phyloP scores from a whole-genome alignment of 2,329 filamentous ascomycete species.

The Thielaviopsis musarum region DNA sequence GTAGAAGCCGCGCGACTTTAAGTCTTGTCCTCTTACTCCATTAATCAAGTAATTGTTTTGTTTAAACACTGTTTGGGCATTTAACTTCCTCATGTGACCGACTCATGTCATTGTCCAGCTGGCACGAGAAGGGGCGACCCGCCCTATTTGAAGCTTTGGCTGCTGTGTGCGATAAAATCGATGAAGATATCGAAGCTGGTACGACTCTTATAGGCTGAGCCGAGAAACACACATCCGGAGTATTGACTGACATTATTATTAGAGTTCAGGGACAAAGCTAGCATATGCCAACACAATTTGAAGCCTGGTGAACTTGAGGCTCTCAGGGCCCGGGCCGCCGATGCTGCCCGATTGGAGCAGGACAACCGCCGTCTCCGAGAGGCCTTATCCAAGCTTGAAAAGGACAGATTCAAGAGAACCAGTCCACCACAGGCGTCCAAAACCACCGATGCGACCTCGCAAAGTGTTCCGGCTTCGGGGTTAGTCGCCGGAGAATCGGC shows the following conservation, averaged over 20 bases:
- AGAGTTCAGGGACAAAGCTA: slow-evolving; percentile 13
- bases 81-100: background rate
- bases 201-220: background rate
- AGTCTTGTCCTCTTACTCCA: no score
- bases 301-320: slow-evolving; percentile 19
- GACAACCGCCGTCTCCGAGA: slow-evolving; percentile 26
- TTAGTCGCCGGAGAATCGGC: background rate
- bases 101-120: slow-evolving; percentile 20
- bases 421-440: slow-evolving; percentile 2
- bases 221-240: background rate
- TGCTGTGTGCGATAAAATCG: slow-evolving; percentile 24
- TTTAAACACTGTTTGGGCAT: no score
- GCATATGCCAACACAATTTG: slow-evolving; percentile 14
- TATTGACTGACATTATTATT: background rate
- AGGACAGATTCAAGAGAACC: slow-evolving; percentile 15
- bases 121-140: slow-evolving; percentile 24
- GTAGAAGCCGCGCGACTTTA: no score
- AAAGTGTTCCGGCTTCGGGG: background rate
- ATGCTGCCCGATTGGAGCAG: slow-evolving; percentile 22
- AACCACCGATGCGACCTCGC: background rate
- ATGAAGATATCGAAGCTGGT: slow-evolving; percentile 23
- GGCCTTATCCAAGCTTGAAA: slow-evolving; percentile 18
- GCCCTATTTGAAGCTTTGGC: slow-evolving; percentile 24
- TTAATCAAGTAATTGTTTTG: no score
- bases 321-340: slow-evolving; percentile 19